Evolutionary conservation across 2,329 filamentous ascomycete species (phyloP).

Genomic region (Claviceps humidiphila): DNA sequence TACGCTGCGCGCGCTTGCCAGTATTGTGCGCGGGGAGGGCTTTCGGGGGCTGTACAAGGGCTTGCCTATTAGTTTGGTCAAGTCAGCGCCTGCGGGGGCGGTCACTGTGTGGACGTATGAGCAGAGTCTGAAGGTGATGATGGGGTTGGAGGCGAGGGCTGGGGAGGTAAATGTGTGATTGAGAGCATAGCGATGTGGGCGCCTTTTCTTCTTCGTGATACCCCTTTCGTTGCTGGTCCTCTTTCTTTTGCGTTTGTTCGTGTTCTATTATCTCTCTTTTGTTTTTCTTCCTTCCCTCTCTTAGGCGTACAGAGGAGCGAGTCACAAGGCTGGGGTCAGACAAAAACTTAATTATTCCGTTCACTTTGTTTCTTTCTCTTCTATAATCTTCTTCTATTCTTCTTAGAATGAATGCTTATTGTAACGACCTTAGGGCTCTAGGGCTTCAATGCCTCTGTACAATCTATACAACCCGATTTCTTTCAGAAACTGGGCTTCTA

Average conservation of each 20-base stretch:
- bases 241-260: not conserved
- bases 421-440: too few species aligned
- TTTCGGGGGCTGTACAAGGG: constrained; percentile 74
- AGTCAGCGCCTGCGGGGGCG: constrained; percentile 85
- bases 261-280: too few species aligned
- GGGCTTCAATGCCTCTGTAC: too few species aligned
- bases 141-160: constrained; percentile 18
- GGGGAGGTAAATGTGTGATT: constrained; percentile 14
- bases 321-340: too few species aligned
- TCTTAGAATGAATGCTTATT: not conserved
- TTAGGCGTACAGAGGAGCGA: too few species aligned
- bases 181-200: constrained; percentile 2
- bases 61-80: constrained; percentile 75
- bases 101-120: constrained; percentile 96
- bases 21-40: constrained; percentile 63
- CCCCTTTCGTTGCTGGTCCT: not conserved
- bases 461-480: too few species aligned
- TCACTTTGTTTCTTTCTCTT: not conserved
- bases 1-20: constrained; percentile 49
- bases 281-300: too few species aligned
- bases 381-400: not conserved
- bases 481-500: too few species aligned
- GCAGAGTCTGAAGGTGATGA: constrained; percentile 50
- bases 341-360: not conserved
- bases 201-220: not conserved